Conservation (phyloP, 2,329 filamentous ascomycete species). For the Fusarium luffae region DNA sequence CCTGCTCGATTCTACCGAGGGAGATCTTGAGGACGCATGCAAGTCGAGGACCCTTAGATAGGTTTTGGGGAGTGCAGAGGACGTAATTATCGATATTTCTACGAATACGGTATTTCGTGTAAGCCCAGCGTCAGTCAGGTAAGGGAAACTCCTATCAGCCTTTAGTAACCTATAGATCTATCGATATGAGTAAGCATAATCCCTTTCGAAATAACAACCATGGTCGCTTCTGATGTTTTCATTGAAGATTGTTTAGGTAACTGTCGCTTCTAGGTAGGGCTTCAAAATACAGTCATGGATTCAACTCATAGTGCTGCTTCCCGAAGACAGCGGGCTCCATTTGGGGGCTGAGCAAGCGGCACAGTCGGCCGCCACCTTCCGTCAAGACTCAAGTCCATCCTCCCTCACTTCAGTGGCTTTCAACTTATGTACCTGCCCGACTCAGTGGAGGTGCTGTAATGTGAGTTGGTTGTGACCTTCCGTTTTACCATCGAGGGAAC, state of each 20-base stretch:
- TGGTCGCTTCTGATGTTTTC: background rate
- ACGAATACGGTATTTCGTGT: background rate
- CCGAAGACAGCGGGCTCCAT: background rate
- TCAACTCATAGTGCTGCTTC: conserved; percentile 5
- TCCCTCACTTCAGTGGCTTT: conserved; percentile 19
- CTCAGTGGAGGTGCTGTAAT: conserved; percentile 2
- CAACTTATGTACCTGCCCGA: conserved; percentile 26
- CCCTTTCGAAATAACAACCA: background rate
- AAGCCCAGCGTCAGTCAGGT: background rate
- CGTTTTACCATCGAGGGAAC: conserved; percentile 3
- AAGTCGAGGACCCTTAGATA: conserved; percentile 5
- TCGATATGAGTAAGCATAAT: background rate
- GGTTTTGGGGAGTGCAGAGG: background rate
- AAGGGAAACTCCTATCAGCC: background rate
- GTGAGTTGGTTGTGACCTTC: conserved; percentile 16
- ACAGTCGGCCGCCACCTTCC: conserved; percentile 26
- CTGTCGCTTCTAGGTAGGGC: background rate
- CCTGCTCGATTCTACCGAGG: background rate
- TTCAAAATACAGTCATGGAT: conserved; percentile 18
- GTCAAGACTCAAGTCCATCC: background rate
- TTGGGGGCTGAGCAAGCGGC: conserved; percentile 26
- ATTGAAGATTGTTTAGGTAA: background rate
- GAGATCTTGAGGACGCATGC: conserved; percentile 11
- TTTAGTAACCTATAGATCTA: background rate
- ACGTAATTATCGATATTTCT: background rate